Evolutionary conservation across 805 yeast genomes (phyloP).

Genomic region (Monosporozyma yasuniensis): DNA sequence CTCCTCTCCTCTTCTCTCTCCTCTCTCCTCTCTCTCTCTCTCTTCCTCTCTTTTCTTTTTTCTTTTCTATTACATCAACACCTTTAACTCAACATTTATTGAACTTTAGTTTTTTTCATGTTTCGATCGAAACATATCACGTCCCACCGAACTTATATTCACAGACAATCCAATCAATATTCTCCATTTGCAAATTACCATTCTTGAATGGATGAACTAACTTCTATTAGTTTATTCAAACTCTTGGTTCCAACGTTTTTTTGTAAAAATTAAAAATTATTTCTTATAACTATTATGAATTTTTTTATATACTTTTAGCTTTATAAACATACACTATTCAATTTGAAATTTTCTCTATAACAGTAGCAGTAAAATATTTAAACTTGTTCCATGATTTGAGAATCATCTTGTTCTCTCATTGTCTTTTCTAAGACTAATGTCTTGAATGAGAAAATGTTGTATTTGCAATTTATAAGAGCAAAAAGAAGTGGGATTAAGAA

Average conservation of each 20-base stretch:
- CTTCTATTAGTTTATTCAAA: not conserved
- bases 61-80: not conserved
- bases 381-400: not conserved
- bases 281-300: not conserved
- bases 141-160: not conserved
- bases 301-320: not conserved
- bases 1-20: constrained; percentile 1
- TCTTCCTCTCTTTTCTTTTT: constrained; percentile 6
- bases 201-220: not conserved
- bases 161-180: not conserved
- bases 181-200: not conserved
- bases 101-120: constrained; percentile 6
- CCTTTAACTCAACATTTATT: not conserved
- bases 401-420: not conserved
- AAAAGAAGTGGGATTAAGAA: not conserved
- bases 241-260: not conserved
- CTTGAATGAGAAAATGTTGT: not conserved
- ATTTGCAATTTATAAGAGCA: not conserved
- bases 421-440: not conserved
- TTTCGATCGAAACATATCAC: not conserved
- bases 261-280: not conserved
- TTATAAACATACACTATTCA: not conserved
- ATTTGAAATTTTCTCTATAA: not conserved
- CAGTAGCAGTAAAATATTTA: not conserved
- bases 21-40: constrained; percentile 7